These are phyloP conservation scores for Claviceps sorghi DNA, from an alignment of 2,329 filamentous ascomycete species.

Conservation along the genomic window DNA sequence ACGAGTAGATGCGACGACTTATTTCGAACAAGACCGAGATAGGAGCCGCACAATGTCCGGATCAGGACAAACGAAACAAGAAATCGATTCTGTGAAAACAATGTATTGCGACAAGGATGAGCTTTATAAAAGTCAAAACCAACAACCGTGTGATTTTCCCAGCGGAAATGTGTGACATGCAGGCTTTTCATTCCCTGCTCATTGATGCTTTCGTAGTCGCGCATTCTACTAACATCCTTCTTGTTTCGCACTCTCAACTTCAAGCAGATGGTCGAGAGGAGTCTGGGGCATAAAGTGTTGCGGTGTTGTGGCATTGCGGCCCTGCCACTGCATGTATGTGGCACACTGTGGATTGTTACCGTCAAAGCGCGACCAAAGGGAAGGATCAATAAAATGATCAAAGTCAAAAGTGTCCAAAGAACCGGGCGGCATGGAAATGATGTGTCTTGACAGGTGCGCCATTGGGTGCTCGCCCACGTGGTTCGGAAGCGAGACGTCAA, in stretches of 20 bases:
- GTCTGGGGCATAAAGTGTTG: constrained; percentile 1
- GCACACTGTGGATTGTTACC: not conserved
- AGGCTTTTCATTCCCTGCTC: not conserved
- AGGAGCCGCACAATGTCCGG: no score
- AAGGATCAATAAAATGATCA: constrained; percentile 5
- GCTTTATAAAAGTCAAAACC: no score
- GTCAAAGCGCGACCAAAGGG: constrained; percentile 1
- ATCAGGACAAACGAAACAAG: no score
- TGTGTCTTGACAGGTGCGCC: not conserved
- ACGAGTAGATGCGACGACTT: no score
- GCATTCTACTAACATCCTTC: not conserved
- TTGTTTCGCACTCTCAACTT: not conserved
- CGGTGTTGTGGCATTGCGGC: not conserved
- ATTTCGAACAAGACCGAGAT: no score
- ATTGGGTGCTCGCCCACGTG: not conserved
- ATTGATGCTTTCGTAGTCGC: no score
- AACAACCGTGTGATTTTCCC: no score
- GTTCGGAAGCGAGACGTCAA: not conserved
- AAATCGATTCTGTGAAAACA: no score
- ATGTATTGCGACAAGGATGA: no score
- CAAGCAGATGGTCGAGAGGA: not conserved
- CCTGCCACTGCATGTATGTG: constrained; percentile 1
- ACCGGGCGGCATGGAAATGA: not conserved
- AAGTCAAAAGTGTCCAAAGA: not conserved
- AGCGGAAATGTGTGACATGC: not conserved